Conservation (phyloP, 495 filamentous ascomycete species). For the Neurospora sp. region DNA sequence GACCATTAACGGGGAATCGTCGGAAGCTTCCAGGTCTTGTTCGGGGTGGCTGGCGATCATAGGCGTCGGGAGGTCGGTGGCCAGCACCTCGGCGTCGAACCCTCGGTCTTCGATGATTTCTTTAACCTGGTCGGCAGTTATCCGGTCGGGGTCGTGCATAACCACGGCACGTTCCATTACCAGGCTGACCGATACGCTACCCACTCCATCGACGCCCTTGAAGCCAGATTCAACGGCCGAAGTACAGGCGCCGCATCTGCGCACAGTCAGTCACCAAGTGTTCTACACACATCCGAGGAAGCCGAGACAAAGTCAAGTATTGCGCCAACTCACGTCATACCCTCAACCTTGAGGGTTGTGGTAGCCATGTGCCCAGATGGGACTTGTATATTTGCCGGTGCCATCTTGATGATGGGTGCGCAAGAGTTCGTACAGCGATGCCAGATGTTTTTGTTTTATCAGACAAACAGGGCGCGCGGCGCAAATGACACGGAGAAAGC, state of each 20-base stretch:
- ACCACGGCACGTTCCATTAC: constrained; percentile 89
- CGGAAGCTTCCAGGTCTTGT: not conserved
- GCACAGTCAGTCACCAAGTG: constrained; percentile 1
- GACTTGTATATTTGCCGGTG: constrained; percentile 35
- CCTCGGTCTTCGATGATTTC: constrained; percentile 90
- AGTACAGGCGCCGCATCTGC: constrained; percentile 67
- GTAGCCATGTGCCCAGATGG: constrained; percentile 65
- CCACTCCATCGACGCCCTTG: constrained; percentile 65
- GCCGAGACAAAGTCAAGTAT: not conserved
- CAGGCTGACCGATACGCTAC: constrained; percentile 78
- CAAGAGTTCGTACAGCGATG: not conserved
- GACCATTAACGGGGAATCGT: constrained; percentile 34
- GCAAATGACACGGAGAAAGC: not conserved
- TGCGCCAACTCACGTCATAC: constrained; percentile 60
- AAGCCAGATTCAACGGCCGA: constrained; percentile 80
- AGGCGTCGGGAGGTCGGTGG: constrained; percentile 57
- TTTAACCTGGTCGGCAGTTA: constrained; percentile 62
- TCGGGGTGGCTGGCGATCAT: constrained; percentile 18
- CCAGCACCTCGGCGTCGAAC: constrained; percentile 87
- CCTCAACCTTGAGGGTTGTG: constrained; percentile 80
- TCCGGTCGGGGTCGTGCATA: constrained; percentile 68
- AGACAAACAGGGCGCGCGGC: not conserved
- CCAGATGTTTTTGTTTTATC: not conserved
- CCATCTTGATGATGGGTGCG: constrained; percentile 26
- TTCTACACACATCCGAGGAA: not conserved